A percentile compares a stretch with the other conserved stretches of the same genome.
Conservation (phyloP, 306 rosid genomes). For the Trichosanthes cucumerina region DNA sequence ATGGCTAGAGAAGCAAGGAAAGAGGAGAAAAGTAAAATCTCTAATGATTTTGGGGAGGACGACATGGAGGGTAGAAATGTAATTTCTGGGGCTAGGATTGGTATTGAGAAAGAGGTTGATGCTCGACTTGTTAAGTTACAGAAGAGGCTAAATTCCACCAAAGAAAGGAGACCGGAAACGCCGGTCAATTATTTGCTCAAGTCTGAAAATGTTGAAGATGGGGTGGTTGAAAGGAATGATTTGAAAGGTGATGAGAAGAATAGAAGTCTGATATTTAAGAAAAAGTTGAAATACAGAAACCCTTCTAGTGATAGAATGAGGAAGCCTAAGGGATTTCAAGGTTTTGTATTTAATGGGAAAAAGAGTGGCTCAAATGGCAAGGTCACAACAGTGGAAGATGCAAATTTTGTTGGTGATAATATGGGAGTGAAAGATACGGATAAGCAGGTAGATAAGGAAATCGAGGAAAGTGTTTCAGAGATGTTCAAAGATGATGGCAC, state of each 20-base stretch:
- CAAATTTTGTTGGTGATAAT: constrained; percentile 17
- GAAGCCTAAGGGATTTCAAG: constrained; percentile 59
- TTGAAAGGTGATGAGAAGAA: constrained; percentile 24
- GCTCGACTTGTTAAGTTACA: constrained; percentile 39
- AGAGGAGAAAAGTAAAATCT: constrained; percentile 32
- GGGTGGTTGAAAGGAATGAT: constrained; percentile 6
- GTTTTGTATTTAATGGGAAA: constrained; percentile 16
- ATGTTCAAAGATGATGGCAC: constrained; percentile 15
- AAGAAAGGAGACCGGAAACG: constrained; percentile 22
- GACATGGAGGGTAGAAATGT: constrained; percentile 21
- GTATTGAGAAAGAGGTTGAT: constrained; percentile 52
- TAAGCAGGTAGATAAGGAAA: constrained; percentile 12
- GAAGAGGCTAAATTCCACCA: constrained; percentile 28
- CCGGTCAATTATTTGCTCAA: constrained; percentile 17
- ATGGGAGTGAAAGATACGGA: constrained; percentile 9
- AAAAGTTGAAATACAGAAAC: constrained; percentile 39
- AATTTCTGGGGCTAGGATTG: constrained; percentile 23
- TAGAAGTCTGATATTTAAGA: constrained; percentile 31
- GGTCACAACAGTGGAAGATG: constrained; percentile 7
- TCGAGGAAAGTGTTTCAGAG: constrained; percentile 10
- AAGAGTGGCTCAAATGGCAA: constrained; percentile 11
- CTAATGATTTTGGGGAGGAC: constrained; percentile 15
- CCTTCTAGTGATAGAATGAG: constrained; percentile 27
- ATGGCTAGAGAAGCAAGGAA: constrained; percentile 66
- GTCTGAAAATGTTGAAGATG: constrained; percentile 19